Percentiles rank a stretch among this genome's conserved stretches.
phyloP scores from a whole-genome alignment of 2,329 filamentous ascomycete genomes.

The Aureobasidium sp. region DNA sequence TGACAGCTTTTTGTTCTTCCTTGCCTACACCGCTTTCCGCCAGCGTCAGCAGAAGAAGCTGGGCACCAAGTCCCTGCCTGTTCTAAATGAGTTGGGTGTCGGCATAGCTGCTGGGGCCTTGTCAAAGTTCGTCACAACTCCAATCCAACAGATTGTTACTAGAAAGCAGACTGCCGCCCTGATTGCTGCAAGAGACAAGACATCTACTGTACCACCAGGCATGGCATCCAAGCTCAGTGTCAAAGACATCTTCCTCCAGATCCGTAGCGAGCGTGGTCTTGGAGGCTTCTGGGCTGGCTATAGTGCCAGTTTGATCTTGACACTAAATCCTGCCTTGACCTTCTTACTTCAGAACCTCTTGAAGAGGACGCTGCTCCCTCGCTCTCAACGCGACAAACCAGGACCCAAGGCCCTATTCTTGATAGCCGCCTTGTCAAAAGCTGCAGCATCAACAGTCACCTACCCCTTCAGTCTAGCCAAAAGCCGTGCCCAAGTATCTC shows the following conservation, averaged over 20 bases:
- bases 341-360: constrained; percentile 74
- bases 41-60: constrained; percentile 36
- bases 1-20: constrained; percentile 81
- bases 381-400: constrained; percentile 46
- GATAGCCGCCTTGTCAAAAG: constrained; percentile 71
- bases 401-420: constrained; percentile 53
- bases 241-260: constrained; percentile 55
- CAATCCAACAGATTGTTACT: constrained; percentile 74
- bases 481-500: constrained; percentile 61
- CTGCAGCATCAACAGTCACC: constrained; percentile 65
- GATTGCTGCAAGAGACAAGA: constrained; percentile 34
- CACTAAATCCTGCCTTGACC: constrained; percentile 78
- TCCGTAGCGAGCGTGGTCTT: constrained; percentile 62
- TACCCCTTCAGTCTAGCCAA: constrained; percentile 87
- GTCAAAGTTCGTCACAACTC: constrained; percentile 69
- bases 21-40: constrained; percentile 62
- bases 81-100: constrained; percentile 65
- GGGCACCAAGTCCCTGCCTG: constrained; percentile 42
- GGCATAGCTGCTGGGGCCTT: constrained; percentile 68
- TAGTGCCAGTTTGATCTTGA: constrained; percentile 69
- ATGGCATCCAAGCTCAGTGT: constrained; percentile 30
- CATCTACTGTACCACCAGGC: constrained; percentile 22
- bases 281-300: constrained; percentile 83
- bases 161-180: constrained; percentile 66
- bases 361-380: constrained; percentile 52